phyloP scores from a whole-genome alignment of 2,329 filamentous ascomycete genomes.

The Dothideomycetidae sp. region DNA sequence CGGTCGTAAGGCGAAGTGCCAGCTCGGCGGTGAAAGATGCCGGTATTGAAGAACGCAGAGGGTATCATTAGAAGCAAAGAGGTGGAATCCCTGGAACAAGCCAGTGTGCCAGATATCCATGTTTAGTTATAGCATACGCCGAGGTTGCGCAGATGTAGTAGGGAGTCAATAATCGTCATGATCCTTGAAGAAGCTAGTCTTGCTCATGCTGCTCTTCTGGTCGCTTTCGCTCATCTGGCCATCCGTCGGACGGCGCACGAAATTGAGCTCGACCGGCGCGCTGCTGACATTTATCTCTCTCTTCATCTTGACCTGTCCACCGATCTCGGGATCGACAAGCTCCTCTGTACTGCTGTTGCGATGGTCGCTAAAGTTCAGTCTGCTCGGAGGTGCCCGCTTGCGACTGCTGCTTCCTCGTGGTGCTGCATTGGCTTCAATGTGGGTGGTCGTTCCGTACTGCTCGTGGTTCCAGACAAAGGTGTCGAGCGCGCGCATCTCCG shows the following conservation, averaged over 20 bases:
- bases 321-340: conserved; percentile 6
- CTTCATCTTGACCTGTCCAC: conserved; percentile 7
- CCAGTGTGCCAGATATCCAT: too few relatives aligned
- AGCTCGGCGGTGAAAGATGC: too few relatives aligned
- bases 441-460: conserved; percentile 16
- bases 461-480: conserved; percentile 17
- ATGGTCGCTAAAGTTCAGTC: background rate
- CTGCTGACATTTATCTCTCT: conserved; percentile 6
- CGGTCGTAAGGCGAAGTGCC: too few relatives aligned
- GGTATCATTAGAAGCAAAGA: too few relatives aligned
- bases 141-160: background rate
- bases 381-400: background rate
- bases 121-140: too few relatives aligned
- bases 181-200: conserved; percentile 7
- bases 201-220: conserved; percentile 9
- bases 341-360: conserved; percentile 6
- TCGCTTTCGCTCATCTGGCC: conserved; percentile 5
- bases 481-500: conserved; percentile 14
- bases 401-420: background rate
- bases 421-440: conserved; percentile 12
- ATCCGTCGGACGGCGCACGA: conserved; percentile 3
- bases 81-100: too few relatives aligned
- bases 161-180: too few relatives aligned
- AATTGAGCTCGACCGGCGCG: conserved; percentile 8
- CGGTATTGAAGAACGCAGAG: too few relatives aligned